Evolutionary conservation across 345 rosid genomes (phyloP).

Genomic region (Dipteronia sinensis): DNA sequence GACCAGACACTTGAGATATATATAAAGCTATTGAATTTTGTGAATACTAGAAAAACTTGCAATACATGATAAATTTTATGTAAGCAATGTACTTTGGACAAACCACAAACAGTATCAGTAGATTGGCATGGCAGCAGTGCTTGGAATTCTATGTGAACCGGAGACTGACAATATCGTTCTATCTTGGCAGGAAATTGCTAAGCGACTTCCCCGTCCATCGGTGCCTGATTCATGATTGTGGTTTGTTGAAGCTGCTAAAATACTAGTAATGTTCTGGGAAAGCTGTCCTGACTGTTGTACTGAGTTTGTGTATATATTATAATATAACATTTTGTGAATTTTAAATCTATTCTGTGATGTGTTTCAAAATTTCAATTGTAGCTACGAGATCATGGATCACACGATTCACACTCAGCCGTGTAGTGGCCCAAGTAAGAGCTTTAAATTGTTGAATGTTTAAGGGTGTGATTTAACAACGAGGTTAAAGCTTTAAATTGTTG

Average conservation of each 20-base stretch:
- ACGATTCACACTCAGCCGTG: neutral
- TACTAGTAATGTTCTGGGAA: slow-evolving; percentile 3
- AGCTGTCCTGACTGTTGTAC: slow-evolving; percentile 6
- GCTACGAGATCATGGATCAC: neutral
- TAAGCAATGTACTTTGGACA: neutral
- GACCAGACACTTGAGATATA: neutral
- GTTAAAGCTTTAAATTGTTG: no score
- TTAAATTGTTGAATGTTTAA: neutral
- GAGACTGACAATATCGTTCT: slow-evolving; percentile 1
- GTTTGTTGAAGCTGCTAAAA: slow-evolving; percentile 15
- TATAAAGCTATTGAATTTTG: neutral
- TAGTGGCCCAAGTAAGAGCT: neutral
- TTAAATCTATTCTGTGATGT: slow-evolving; percentile 12
- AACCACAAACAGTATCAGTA: neutral
- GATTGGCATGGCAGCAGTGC: neutral
- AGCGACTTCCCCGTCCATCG: slow-evolving; percentile 78
- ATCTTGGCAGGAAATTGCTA: slow-evolving; percentile 81
- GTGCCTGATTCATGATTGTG: slow-evolving; percentile 40
- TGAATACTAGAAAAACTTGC: neutral
- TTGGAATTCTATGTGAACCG: neutral
- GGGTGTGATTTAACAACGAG: neutral
- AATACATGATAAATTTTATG: neutral
- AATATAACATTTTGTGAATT: neutral
- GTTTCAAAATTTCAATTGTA: slow-evolving; percentile 13
- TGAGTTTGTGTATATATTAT: slow-evolving; percentile 34